Base-by-base conservation (phyloP, 1,139 yeast genomes). In the Yamadazyma mexicana region DNA sequence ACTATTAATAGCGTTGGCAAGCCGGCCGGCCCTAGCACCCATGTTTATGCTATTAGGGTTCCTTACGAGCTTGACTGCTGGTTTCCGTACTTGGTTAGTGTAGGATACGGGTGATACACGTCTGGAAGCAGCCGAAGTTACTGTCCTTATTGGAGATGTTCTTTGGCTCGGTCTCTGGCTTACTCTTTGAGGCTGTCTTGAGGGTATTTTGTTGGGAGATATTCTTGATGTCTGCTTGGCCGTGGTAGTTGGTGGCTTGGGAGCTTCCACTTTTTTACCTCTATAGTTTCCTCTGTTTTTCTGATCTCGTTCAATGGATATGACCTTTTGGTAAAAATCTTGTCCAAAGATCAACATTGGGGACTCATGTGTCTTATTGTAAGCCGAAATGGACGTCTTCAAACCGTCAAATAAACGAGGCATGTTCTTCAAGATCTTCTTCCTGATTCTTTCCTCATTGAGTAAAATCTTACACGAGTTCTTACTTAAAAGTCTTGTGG, bases 391-490 rank as follows among this genome's bases (percentile, higher is more conserved):
- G 34, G 73, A 76, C 1, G 50, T 40, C 45, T 75, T 78, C 37
- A 91, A 62, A 2, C 69, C 74, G 2, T 65, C 63, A 8, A 87
- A 62, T 1, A 85, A 67, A 31, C 69, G 68, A 0, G 98, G 98
- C 52, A 87, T 66, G 48, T 76, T 76, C 52, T 80, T 81, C 22
- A 79, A 66, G 5, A 91, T 69, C 40, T 76, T 75, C 51, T 84
- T 83, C 39, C 97, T 69, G 32, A 81, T 70, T 53, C 77, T 83
- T 54, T 89, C 96, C 58, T 92, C 98, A 45, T 84, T 77, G 44
- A 87, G 71, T 40, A 91, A 64, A 20, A 89, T 83, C 45, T 82
- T 82, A 49, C 94, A 91, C 3, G 92, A 85, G 47, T 88, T 83
- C 52, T 87, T 79, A 45, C 86, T 77, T 38, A 86, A 64, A 31